These are phyloP conservation scores for Globisporangium abappressorium DNA, from an alignment of 352 stramenopile genomes.

Conservation along the genomic window DNA sequence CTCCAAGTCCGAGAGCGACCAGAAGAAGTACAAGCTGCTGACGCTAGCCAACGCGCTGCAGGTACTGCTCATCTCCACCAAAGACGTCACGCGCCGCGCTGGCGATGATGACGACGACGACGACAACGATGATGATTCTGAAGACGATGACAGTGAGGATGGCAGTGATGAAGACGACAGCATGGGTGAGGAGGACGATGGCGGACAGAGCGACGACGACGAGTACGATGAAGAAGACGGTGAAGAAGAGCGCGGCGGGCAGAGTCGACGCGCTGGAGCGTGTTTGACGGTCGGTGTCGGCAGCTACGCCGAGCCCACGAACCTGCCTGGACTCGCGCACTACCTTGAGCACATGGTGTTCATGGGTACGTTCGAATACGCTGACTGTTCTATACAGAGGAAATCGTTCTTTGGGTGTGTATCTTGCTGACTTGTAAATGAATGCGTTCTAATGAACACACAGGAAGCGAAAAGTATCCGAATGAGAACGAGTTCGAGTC, in stretches of 20 bases:
- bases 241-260: conserved; percentile 27
- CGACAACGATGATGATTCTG: conserved; percentile 20
- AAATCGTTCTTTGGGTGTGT: neutral
- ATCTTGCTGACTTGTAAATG: neutral
- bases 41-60: conserved; percentile 74
- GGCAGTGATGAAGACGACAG: conserved; percentile 24
- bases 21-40: conserved; percentile 86
- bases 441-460: neutral
- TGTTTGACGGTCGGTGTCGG: conserved; percentile 70
- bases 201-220: conserved; percentile 17
- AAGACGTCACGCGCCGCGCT: conserved; percentile 36
- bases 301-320: conserved; percentile 66
- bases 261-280: conserved; percentile 44
- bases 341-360: conserved; percentile 97
- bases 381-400: neutral
- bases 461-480: conserved; percentile 87
- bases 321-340: conserved; percentile 83
- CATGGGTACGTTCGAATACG: conserved; percentile 65
- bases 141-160: conserved; percentile 24
- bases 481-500: conserved; percentile 92
- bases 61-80: conserved; percentile 70
- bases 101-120: conserved; percentile 16
- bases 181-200: conserved; percentile 20
- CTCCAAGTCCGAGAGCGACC: conserved; percentile 73
- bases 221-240: conserved; percentile 36